A percentile compares a stretch with the other conserved stretches of the same genome.
Conservation (phyloP, 2,329 filamentous ascomycete genomes). For the Dothidotthia symphoricarpi region DNA sequence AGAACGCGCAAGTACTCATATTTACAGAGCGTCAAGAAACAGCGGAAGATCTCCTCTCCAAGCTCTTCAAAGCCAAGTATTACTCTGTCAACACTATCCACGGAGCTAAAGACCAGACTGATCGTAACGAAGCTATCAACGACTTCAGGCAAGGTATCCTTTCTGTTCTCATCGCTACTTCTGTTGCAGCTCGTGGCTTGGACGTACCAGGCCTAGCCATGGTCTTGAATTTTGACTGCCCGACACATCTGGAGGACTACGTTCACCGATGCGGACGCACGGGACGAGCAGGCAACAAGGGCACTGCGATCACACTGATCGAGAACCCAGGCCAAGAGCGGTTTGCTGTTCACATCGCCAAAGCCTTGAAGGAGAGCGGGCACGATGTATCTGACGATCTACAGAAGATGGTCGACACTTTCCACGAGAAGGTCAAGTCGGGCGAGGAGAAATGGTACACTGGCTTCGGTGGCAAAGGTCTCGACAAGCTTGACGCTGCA, state of each 20-base stretch:
- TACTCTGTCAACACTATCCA: constrained; percentile 66
- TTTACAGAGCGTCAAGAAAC: constrained; percentile 93
- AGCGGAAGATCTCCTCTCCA: constrained; percentile 35
- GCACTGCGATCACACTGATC: constrained; percentile 91
- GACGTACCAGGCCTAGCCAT: constrained; percentile 96
- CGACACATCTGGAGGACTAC: constrained; percentile 94
- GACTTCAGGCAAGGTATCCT: constrained; percentile 66
- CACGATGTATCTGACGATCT: constrained; percentile 74
- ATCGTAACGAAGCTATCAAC: constrained; percentile 37
- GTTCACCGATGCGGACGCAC: constrained; percentile 93
- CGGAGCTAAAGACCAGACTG: constrained; percentile 65
- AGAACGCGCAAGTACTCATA: constrained; percentile 84
- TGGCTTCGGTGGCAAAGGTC: constrained; percentile 91
- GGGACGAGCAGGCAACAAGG: constrained; percentile 89
- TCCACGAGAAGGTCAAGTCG: constrained; percentile 85
- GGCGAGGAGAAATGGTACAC: constrained; percentile 83
- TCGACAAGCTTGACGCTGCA: constrained; percentile 88
- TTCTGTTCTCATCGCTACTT: constrained; percentile 89
- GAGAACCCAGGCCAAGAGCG: constrained; percentile 90
- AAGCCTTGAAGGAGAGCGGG: constrained; percentile 88
- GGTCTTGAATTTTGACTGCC: constrained; percentile 92
- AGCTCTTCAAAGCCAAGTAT: constrained; percentile 33
- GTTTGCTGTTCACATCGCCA: constrained; percentile 82
- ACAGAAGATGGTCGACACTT: constrained; percentile 62
- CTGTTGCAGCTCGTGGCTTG: constrained; percentile 88